Conservation (phyloP, 2,329 filamentous ascomycete genomes). For the Cercospora berteroae region DNA sequence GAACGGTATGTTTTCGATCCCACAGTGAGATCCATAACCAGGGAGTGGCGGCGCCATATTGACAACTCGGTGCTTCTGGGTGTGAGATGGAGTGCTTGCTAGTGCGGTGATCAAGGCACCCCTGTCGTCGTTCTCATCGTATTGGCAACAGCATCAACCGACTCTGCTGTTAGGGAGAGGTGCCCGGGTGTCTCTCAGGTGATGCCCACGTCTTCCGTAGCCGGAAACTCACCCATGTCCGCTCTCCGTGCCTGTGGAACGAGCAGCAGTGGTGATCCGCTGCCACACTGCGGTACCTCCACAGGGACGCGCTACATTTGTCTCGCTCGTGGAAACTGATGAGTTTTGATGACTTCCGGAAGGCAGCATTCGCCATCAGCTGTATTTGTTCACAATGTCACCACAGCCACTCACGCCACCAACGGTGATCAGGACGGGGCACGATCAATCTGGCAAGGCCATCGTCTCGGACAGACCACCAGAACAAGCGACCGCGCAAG, state of each 20-base stretch:
- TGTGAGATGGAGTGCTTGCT: neutral
- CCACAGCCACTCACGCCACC: constrained; percentile 15
- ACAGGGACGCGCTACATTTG: neutral
- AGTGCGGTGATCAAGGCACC: neutral
- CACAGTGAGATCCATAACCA: constrained; percentile 46
- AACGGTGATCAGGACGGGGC: constrained; percentile 32
- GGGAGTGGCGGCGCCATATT: constrained; percentile 9
- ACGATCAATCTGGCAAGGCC: constrained; percentile 34
- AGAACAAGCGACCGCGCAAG: constrained; percentile 28
- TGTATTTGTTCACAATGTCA: constrained; percentile 10
- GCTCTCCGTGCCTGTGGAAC: neutral
- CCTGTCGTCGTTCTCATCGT: neutral
- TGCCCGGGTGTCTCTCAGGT: neutral
- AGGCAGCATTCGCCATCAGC: neutral
- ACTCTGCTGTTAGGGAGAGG: neutral
- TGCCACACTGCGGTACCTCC: neutral
- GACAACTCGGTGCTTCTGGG: neutral
- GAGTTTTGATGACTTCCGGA: neutral
- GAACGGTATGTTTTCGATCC: constrained; percentile 54
- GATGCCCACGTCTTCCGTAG: constrained; percentile 21
- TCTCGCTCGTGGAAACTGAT: neutral
- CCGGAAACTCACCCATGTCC: neutral
- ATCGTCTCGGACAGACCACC: constrained; percentile 28
- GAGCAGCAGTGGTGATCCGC: neutral
- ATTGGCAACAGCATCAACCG: neutral